These are phyloP conservation scores for Massarina eburnea DNA, from an alignment of 2,329 filamentous ascomycete genomes.

Conservation along the genomic window DNA sequence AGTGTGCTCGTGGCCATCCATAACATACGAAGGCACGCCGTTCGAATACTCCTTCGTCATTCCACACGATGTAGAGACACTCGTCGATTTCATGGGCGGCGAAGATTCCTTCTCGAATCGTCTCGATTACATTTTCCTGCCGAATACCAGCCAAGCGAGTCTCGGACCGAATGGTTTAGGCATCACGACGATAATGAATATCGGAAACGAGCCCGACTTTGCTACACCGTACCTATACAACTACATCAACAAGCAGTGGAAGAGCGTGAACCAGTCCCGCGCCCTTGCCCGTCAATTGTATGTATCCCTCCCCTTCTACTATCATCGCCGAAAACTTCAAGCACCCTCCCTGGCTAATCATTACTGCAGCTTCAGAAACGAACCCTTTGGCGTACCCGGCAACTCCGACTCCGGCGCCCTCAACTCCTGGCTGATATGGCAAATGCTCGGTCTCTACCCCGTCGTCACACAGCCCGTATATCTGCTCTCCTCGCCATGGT, in stretches of 20 bases:
- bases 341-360: neutral
- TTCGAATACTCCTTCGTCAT: constrained; percentile 45
- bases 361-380: constrained; percentile 19
- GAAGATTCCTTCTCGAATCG: constrained; percentile 33
- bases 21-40: constrained; percentile 43
- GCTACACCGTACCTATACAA: constrained; percentile 60
- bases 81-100: constrained; percentile 44
- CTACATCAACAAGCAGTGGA: constrained; percentile 44
- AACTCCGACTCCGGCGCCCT: constrained; percentile 49
- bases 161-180: constrained; percentile 40
- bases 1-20: constrained; percentile 37
- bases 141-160: constrained; percentile 34
- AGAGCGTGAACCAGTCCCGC: constrained; percentile 39
- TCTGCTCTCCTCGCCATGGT: constrained; percentile 54
- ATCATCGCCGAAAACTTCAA: neutral
- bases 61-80: constrained; percentile 41
- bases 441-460: constrained; percentile 50
- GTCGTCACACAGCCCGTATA: constrained; percentile 69
- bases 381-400: constrained; percentile 42
- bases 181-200: constrained; percentile 55
- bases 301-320: neutral
- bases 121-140: constrained; percentile 42
- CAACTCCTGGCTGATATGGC: constrained; percentile 53
- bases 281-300: constrained; percentile 35
- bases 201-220: constrained; percentile 66